Evolutionary conservation across 169 alveolate species (phyloP), one percentile per base, ranked within the genome.

Genomic region (Plasmodium gaboni): DNA sequence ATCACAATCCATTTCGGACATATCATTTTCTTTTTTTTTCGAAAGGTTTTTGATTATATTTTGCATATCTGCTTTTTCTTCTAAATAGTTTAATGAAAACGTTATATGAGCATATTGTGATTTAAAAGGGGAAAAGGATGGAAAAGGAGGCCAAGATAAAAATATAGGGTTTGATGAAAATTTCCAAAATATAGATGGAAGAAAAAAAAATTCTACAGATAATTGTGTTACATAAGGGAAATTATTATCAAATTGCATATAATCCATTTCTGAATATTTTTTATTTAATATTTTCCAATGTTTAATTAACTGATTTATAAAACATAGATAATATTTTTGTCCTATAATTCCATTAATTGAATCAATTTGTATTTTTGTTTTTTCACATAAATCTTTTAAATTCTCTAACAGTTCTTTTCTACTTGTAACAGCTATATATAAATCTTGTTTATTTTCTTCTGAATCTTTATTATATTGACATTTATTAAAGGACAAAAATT

Each of bases 81-180:
- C 55, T 59, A 53, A 19, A 48, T 42, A 44, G 61, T 7, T 70
- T 19, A 63, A 13, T 12, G 76, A 64, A 63, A 83, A 83, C 1
- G 83, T 83, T n/a, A 83, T 26, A 57, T 83, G 86, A 6, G 91
- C 91, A 59, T 83, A 83, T 63, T 83, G 91, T 0, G 91, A 83
- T 57, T 83, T 83, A 73, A 83, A 83, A 48, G 91, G 91, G 19
- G 91, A 83, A 61, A 83, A 83, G 17, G 91, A 83, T 10, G 91
- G 91, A 51, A 42, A 69, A 10, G 91, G 91, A 38, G 91, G 91
- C 91, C 91, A 83, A 8, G 74, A 83, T 26, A 83, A 73, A 63
- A 83, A 83, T 38, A 83, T 83, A 6, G 91, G 91, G 26, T 83
- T 83, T 24, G 85, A 24, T 13, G 91, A 83, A 38, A 67, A 38